phyloP scores from a whole-genome alignment of 2,329 filamentous ascomycete genomes.

The Karstenula rhodostoma region DNA sequence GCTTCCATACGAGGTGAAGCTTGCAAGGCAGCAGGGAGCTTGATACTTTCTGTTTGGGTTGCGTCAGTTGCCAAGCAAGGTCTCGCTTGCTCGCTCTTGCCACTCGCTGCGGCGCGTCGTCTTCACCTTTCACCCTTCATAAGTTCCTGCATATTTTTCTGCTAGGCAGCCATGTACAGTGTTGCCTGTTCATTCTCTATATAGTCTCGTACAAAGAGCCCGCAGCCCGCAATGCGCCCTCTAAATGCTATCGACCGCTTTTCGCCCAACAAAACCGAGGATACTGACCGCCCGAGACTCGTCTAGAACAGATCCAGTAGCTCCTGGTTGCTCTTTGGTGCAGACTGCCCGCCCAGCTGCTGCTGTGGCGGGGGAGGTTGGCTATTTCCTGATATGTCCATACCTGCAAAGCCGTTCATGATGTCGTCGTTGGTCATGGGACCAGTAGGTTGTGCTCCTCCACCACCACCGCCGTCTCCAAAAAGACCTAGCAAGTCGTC shows the following conservation, averaged over 20 bases:
- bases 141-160: neutral
- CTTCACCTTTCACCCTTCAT: neutral
- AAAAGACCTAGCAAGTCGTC: conserved; percentile 83
- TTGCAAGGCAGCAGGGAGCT: conserved; percentile 29
- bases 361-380: conserved; percentile 71
- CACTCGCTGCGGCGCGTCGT: conserved; percentile 13
- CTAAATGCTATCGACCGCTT: conserved; percentile 26
- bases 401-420: conserved; percentile 81
- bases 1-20: conserved; percentile 26
- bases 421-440: conserved; percentile 62
- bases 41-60: conserved; percentile 20
- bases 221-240: conserved; percentile 19
- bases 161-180: conserved; percentile 4
- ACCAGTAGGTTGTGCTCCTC: conserved; percentile 39
- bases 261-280: conserved; percentile 20
- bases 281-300: neutral
- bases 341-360: conserved; percentile 61
- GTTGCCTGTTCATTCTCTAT: conserved; percentile 22
- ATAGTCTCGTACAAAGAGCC: conserved; percentile 24
- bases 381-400: conserved; percentile 74
- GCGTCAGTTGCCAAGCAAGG: conserved; percentile 21
- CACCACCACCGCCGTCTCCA: conserved; percentile 51
- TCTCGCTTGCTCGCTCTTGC: conserved; percentile 12
- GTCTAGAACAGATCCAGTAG: conserved; percentile 63
- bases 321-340: conserved; percentile 66